phyloP scores from a whole-genome alignment of 768 basidiomycete species.

The Pisolithus albus region DNA sequence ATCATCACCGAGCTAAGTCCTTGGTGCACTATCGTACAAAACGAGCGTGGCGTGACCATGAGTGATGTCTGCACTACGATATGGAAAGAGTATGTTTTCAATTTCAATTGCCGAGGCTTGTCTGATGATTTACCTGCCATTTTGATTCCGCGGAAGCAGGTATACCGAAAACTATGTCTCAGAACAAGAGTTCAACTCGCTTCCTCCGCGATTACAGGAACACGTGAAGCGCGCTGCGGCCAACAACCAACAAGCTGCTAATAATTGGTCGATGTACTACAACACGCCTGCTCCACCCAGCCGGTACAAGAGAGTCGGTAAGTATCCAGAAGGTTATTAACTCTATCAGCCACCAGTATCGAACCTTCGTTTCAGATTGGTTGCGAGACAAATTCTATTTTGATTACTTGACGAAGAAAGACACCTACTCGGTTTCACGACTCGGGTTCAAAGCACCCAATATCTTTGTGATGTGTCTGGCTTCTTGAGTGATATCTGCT shows the following conservation, averaged over 20 bases:
- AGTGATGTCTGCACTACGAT: constrained; percentile 67
- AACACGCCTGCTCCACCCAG: constrained; percentile 38
- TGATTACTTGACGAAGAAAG: constrained; percentile 55
- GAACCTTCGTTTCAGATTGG: constrained; percentile 49
- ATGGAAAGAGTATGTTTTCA: constrained; percentile 61
- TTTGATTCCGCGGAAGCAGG: constrained; percentile 30
- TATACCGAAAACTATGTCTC: constrained; percentile 66
- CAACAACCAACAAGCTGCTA: constrained; percentile 25
- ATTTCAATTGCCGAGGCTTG: background rate
- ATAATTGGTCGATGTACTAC: constrained; percentile 41
- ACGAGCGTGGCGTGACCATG: constrained; percentile 67
- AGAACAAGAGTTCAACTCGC: constrained; percentile 53
- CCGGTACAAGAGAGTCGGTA: constrained; percentile 58
- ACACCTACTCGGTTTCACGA: constrained; percentile 49
- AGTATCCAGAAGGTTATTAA: constrained; percentile 19
- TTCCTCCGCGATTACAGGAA: constrained; percentile 63
- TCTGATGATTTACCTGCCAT: constrained; percentile 7
- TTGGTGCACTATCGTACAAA: constrained; percentile 74
- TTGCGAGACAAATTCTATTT: constrained; percentile 68
- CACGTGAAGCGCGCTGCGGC: constrained; percentile 58
- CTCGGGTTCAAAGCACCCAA: constrained; percentile 77
- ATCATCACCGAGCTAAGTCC: constrained; percentile 58
- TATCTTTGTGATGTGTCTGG: constrained; percentile 64
- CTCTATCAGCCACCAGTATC: background rate
- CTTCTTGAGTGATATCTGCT: background rate